phyloP scores from a whole-genome alignment of 768 basidiomycete genomes.

The Suillus cothurnatus region DNA sequence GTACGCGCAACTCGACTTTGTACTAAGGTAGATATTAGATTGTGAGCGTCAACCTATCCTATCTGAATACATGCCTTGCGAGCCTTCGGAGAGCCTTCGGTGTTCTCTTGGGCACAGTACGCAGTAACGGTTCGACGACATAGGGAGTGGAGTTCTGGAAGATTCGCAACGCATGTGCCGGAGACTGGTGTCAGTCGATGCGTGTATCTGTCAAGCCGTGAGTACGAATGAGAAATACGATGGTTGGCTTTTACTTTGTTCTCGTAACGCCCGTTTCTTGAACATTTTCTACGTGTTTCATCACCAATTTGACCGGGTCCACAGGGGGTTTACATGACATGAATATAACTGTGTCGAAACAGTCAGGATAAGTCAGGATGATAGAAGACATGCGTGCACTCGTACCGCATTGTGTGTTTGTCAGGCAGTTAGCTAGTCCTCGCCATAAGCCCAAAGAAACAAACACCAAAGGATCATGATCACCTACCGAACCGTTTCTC shows the following conservation, averaged over 20 bases:
- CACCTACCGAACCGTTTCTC: conserved; percentile 67
- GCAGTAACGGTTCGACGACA: conserved; percentile 55
- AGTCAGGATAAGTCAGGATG: conserved; percentile 3
- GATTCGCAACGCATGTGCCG: conserved; percentile 65
- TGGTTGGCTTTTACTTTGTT: conserved; percentile 51
- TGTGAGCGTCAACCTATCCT: not conserved
- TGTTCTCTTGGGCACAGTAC: conserved; percentile 51
- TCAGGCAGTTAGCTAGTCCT: conserved; percentile 67
- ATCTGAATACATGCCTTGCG: conserved; percentile 41
- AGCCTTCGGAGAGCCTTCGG: conserved; percentile 34
- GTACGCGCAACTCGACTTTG: conserved; percentile 74
- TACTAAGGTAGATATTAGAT: conserved; percentile 48
- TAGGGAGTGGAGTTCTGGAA: conserved; percentile 66
- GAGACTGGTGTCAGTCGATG: conserved; percentile 75
- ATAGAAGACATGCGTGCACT: not conserved
- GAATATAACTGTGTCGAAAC: conserved; percentile 59
- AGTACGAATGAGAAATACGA: not conserved
- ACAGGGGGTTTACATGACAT: conserved; percentile 79
- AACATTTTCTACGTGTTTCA: conserved; percentile 64
- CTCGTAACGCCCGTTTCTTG: conserved; percentile 61
- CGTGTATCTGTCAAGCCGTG: conserved; percentile 49
- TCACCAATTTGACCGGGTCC: conserved; percentile 71
- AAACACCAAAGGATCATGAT: conserved; percentile 17
- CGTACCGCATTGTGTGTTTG: conserved; percentile 77
- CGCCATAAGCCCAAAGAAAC: not conserved